phyloP scores from a whole-genome alignment of 805 yeast species.

The Candida peoriensis region DNA sequence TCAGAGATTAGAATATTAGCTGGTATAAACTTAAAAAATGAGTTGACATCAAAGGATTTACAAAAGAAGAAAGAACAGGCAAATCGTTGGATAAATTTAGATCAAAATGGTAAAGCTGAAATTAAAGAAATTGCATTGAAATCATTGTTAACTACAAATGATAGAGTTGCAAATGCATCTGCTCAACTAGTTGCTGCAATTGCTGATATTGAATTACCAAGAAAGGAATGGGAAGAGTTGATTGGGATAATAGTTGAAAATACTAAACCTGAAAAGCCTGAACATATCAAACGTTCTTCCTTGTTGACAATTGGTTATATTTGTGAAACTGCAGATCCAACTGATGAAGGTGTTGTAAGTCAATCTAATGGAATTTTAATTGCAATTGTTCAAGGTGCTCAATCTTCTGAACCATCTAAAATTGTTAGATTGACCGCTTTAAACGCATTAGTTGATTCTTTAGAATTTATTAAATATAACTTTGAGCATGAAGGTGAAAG shows the following conservation, averaged over 20 bases:
- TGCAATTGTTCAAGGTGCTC: conserved; percentile 96
- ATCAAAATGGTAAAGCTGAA: conserved; percentile 45
- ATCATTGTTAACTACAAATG: conserved; percentile 60
- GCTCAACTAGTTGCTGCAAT: conserved; percentile 96
- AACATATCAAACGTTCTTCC: conserved; percentile 79
- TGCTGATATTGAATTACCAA: conserved; percentile 92
- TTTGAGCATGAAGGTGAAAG: conserved; percentile 93
- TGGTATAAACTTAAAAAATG: conserved; percentile 81
- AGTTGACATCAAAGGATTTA: conserved; percentile 75
- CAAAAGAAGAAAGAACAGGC: conserved; percentile 53
- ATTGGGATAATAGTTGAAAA: conserved; percentile 80
- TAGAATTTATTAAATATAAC: conserved; percentile 82
- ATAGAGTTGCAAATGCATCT: conserved; percentile 78
- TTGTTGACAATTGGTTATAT: conserved; percentile 89
- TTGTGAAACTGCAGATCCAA: conserved; percentile 90
- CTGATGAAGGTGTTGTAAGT: conserved; percentile 59
- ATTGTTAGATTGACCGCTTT: conserved; percentile 85
- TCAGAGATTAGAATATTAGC: conserved; percentile 90
- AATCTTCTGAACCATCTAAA: conserved; percentile 66
- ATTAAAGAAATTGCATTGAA: conserved; percentile 63
- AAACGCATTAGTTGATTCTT: conserved; percentile 84
- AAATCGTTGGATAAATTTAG: conserved; percentile 71
- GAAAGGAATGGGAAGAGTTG: conserved; percentile 82
- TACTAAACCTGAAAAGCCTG: conserved; percentile 75
- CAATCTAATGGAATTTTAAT: conserved; percentile 91